Evolutionary conservation across 2,329 filamentous ascomycete genomes (phyloP), one percentile per base, ranked within the genome.

Genomic region (Pseudofabraea citricarpa): DNA sequence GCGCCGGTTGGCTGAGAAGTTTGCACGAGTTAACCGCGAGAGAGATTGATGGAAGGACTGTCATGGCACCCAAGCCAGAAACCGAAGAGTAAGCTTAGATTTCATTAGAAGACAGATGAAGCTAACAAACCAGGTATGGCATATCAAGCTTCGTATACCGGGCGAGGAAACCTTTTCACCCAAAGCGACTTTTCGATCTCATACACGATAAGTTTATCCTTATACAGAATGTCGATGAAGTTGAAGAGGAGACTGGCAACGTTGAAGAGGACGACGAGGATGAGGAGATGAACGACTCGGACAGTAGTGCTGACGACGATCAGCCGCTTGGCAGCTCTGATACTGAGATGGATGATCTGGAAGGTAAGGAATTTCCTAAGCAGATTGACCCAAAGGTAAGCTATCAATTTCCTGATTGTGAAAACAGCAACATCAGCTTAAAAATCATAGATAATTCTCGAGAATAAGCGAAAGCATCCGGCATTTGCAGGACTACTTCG

Each of bases 131-230:
- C 9, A 72, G 68, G 49, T 87, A 87, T 56, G 81, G 81, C 6
- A 82, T 88, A 9, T 74, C 78, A 26, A 87, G 79, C 56, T 86
- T 86, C 51, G 79, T 88, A 10, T 88, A 88, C 58, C 69, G 72
- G 1, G 74, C 78, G 0, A 69, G 76, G 6, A 66, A 75, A 1
- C 79, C 79, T 6, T 70, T 70, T 41, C 64, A 69, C 38, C 62
- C 67, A 4, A 62, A 64, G 23, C 54, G 60, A 3, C 51, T 70
- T 12, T 69, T 67, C 45, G 54, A 58, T 19, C 55, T 70, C 12
- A 57, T 70, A 2, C 61, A 70, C 35, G 65, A 70, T 46, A 70
- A 70, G 48, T 70, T 70, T 44, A 67, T 70, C 23, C 40, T 70
- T 20, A 58, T 70, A 20, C 66, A 70, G 41, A 49, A 49, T 32